Evolutionary conservation across 2,329 filamentous ascomycete species (phyloP), one percentile per base, ranked within the genome.

Genomic region (Alternaria infectoria): DNA sequence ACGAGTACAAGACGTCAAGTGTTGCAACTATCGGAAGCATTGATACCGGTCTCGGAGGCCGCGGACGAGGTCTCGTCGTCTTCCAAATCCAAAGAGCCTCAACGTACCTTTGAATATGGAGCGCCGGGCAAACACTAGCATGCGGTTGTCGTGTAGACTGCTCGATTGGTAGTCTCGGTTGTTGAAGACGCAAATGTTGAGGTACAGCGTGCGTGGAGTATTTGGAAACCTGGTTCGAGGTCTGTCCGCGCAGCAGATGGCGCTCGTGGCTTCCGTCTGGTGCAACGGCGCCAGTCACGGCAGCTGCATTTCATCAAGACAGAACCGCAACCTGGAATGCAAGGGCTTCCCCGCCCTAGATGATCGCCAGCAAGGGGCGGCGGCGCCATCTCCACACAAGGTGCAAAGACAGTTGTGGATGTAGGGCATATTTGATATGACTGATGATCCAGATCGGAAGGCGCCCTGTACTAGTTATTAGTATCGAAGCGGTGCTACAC

Each of bases 241-340:
- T 54, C 63, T 69, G 67, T 62, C 67, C 61, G 67, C 69, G 69
- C 66, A 69, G 65, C 59, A 72, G 63, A 72, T 75, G 74, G 74
- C 73, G 71, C 69, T 68, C 40, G 69, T 72, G 70, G 72, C 72
- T 71, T 57, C 55, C 65, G 68, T 65, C 54, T 68, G 65, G 74
- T 76, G 70, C 67, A 69, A 77, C 74, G 62, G 65, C 60, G 59
- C 67, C 71, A 69, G 66, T 69, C 47, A 69, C 55, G 46, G 54
- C 59, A 56, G 65, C 60, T 62, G 56, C 30, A 57, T 43, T 59
- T 46, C 49, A 52, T 59, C 61, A 45, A 44, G 30, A 59, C 52
- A 57, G 56, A 55, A 59, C 52, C 56, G 32, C 59, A 43, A 45
- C 44, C 46, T 43, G 10, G 17, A 52, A 62, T 66, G 62, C 64